Evolutionary conservation across 129 eudicot genomes (phyloP).

Genomic region (Centrapalus pauciflorus): DNA sequence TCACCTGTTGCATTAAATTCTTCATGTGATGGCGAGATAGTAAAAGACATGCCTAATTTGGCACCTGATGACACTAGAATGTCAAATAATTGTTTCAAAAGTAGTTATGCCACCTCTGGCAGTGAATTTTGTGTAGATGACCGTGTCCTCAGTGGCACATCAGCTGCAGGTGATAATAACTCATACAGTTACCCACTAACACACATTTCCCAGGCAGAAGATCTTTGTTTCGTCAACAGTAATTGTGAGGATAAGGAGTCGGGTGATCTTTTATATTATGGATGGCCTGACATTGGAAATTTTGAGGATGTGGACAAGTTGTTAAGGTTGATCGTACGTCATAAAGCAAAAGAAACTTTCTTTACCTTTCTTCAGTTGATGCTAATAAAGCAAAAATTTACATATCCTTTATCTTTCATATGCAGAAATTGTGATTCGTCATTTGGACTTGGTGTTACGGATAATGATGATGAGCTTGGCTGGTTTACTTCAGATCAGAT

Average conservation of each 20-base stretch:
- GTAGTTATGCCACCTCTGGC: slow-evolving; percentile 22
- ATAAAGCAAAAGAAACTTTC: neutral
- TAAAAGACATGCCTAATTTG: slow-evolving; percentile 33
- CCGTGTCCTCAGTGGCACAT: slow-evolving; percentile 31
- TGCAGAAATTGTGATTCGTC: slow-evolving; percentile 89
- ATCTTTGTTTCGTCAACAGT: slow-evolving; percentile 44
- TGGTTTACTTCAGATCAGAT: slow-evolving; percentile 73
- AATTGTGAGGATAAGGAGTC: slow-evolving; percentile 46
- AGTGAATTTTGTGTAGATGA: slow-evolving; percentile 44
- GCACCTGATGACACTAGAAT: slow-evolving; percentile 34
- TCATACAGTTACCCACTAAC: slow-evolving; percentile 37
- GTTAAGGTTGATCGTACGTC: slow-evolving; percentile 54
- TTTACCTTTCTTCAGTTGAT: neutral
- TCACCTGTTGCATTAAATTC: slow-evolving; percentile 39
- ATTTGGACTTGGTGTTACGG: slow-evolving; percentile 54
- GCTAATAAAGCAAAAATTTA: slow-evolving; percentile 1
- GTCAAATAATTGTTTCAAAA: slow-evolving; percentile 25
- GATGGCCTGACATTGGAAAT: slow-evolving; percentile 77
- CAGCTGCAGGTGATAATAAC: slow-evolving; percentile 38
- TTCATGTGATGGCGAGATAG: slow-evolving; percentile 35
- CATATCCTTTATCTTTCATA: neutral
- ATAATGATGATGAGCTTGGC: slow-evolving; percentile 58
- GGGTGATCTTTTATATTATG: slow-evolving; percentile 49
- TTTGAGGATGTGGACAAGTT: slow-evolving; percentile 92
- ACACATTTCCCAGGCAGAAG: slow-evolving; percentile 36